phyloP scores from a whole-genome alignment of 306 rosid species.

The Citrullus mucosospermus region DNA sequence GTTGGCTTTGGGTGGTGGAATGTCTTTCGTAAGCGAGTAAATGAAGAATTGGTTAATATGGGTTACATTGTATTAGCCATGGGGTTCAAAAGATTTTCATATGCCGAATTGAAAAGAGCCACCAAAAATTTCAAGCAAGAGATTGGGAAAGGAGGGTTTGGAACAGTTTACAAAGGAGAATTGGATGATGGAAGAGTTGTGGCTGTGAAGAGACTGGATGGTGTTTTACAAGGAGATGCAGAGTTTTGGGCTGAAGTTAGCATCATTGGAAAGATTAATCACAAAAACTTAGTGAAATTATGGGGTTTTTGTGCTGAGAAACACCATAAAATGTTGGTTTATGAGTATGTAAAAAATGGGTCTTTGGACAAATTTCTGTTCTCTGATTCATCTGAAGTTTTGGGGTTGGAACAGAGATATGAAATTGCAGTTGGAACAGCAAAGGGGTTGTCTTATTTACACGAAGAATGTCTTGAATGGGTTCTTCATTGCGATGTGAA shows the following conservation, averaged over 20 bases:
- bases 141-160: conserved; percentile 26
- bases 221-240: conserved; percentile 24
- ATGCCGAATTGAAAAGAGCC: conserved; percentile 14
- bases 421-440: conserved; percentile 30
- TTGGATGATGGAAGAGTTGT: conserved; percentile 23
- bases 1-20: conserved; percentile 23
- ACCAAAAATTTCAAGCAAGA: conserved; percentile 21
- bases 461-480: conserved; percentile 40
- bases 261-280: conserved; percentile 32
- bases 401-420: conserved; percentile 20
- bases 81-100: conserved; percentile 24
- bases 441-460: conserved; percentile 31
- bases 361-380: conserved; percentile 23
- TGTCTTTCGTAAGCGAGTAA: conserved; percentile 2
- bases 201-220: conserved; percentile 33
- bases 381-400: neutral
- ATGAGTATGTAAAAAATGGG: conserved; percentile 22
- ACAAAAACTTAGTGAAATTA: conserved; percentile 25
- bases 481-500: conserved; percentile 30
- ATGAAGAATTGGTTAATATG: conserved; percentile 18
- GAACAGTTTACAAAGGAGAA: conserved; percentile 20
- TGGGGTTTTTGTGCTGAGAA: conserved; percentile 29
- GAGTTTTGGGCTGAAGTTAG: conserved; percentile 41
- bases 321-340: conserved; percentile 24
- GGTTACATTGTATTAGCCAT: conserved; percentile 22